A percentile compares a stretch with the other conserved stretches of the same genome.
phyloP scores from a whole-genome alignment of 192 early-diverging fungal genomes.

The Allomyces arbusculus region DNA sequence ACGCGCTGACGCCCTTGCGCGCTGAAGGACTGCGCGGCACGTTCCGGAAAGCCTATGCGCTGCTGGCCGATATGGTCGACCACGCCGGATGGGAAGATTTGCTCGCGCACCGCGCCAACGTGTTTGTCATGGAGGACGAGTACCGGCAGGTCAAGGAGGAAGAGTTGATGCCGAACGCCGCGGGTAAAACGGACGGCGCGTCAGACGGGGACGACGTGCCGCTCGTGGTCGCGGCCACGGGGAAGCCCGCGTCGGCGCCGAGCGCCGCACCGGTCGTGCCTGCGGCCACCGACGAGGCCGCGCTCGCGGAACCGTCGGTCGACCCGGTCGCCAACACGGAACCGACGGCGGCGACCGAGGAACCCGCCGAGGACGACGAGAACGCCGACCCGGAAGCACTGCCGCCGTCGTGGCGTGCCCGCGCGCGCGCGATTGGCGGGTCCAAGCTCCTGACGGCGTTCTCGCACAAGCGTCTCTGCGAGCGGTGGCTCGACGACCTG shows the following conservation, averaged over 20 bases:
- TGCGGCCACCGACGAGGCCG: not conserved
- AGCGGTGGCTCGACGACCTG: constrained; percentile 97
- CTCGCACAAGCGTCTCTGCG: constrained; percentile 89
- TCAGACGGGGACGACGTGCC: not conserved
- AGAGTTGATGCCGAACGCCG: constrained; percentile 2
- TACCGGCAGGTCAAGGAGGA: constrained; percentile 48
- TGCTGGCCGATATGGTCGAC: constrained; percentile 57
- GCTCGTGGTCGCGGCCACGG: too few species aligned
- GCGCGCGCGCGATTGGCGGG: too few species aligned
- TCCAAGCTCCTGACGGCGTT: constrained; percentile 15
- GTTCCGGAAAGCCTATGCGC: constrained; percentile 68
- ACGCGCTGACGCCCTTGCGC: constrained; percentile 59
- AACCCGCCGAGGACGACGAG: constrained; percentile 14
- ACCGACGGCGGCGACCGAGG: not conserved
- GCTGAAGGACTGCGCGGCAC: constrained; percentile 82
- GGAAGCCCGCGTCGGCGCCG: too few species aligned
- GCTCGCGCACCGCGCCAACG: constrained; percentile 57
- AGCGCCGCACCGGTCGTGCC: too few species aligned
- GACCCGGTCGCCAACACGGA: not conserved
- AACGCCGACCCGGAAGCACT: constrained; percentile 6
- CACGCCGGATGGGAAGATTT: constrained; percentile 94
- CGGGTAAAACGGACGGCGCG: not conserved
- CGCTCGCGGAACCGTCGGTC: not conserved
- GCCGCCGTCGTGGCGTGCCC: not conserved
- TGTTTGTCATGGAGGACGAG: constrained; percentile 99